Evolutionary conservation across 176 grass and related monocot genomes (phyloP).

Genomic region (Oryza brachyantha): DNA sequence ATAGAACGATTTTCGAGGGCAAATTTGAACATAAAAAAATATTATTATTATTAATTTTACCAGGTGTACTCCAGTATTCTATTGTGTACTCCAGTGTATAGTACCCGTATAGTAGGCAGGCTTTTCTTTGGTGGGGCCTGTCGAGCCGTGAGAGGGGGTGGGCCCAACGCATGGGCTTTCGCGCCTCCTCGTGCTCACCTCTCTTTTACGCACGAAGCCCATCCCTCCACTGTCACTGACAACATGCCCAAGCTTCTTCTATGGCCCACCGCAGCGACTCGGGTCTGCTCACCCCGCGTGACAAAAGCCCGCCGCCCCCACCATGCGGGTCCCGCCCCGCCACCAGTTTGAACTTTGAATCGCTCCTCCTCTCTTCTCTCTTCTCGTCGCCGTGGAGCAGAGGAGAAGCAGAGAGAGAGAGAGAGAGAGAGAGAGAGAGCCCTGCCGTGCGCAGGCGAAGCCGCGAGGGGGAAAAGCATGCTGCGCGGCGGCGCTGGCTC

Average conservation of each 20-base stretch:
- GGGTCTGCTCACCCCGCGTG: no score
- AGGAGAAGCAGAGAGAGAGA: no score
- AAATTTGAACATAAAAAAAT: no score
- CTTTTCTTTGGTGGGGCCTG: neutral
- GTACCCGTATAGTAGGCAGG: no score
- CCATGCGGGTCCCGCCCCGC: neutral
- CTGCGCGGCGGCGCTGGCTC: neutral
- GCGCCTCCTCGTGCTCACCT: constrained; percentile 28
- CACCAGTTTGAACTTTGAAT: neutral
- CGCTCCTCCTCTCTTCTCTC: neutral
- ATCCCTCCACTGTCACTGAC: neutral
- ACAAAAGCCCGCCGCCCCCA: no score
- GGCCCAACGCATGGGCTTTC: constrained; percentile 9
- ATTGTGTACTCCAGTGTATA: no score
- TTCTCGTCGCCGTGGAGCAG: no score
- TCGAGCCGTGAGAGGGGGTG: neutral
- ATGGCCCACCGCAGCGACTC: neutral
- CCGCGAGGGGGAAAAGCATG: constrained; percentile 2
- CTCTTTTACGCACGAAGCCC: no score
- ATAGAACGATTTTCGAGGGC: no score
- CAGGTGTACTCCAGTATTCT: no score
- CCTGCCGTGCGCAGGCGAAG: neutral
- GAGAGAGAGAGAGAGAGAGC: no score
- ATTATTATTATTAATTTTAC: no score
- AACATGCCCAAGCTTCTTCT: accelerated